Percentiles rank a stretch among this genome's conserved stretches.
Conservation (phyloP, 2,329 filamentous ascomycete species). For the Paracoccidioides brasiliensis region DNA sequence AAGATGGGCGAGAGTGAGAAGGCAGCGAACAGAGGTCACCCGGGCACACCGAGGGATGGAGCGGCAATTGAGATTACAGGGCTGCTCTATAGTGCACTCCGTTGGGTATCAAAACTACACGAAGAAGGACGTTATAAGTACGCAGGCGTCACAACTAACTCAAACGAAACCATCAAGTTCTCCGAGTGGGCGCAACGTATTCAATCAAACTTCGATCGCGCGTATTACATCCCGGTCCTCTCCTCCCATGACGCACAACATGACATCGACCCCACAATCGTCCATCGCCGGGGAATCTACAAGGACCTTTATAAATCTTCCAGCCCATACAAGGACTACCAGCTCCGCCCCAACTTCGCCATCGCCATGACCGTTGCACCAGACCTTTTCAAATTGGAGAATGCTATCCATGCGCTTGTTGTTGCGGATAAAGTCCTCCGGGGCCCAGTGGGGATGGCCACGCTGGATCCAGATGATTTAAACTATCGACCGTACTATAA, state of each 20-base stretch:
- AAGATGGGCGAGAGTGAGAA: slow-evolving; percentile 98
- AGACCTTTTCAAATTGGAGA: slow-evolving; percentile 64
- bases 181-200: slow-evolving; percentile 67
- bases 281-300: slow-evolving; percentile 93
- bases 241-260: slow-evolving; percentile 59
- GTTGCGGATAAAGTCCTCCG: slow-evolving; percentile 67
- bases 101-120: slow-evolving; percentile 61
- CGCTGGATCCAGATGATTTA: slow-evolving; percentile 77
- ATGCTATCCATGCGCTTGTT: slow-evolving; percentile 68
- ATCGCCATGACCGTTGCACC: slow-evolving; percentile 93
- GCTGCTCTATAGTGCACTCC: slow-evolving; percentile 75
- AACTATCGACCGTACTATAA: slow-evolving; percentile 93
- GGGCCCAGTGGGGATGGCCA: slow-evolving; percentile 89
- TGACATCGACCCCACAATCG: slow-evolving; percentile 62
- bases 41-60: slow-evolving; percentile 91
- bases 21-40: slow-evolving; percentile 82
- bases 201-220: slow-evolving; percentile 77
- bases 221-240: slow-evolving; percentile 70
- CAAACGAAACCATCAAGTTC: slow-evolving; percentile 54
- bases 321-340: slow-evolving; percentile 96
- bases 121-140: slow-evolving; percentile 59
- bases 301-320: slow-evolving; percentile 91
- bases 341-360: slow-evolving; percentile 84
- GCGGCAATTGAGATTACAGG: slow-evolving; percentile 92
- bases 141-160: slow-evolving; percentile 54